phyloP scores from a whole-genome alignment of 805 yeast species.

The Candida silvicultrix region DNA sequence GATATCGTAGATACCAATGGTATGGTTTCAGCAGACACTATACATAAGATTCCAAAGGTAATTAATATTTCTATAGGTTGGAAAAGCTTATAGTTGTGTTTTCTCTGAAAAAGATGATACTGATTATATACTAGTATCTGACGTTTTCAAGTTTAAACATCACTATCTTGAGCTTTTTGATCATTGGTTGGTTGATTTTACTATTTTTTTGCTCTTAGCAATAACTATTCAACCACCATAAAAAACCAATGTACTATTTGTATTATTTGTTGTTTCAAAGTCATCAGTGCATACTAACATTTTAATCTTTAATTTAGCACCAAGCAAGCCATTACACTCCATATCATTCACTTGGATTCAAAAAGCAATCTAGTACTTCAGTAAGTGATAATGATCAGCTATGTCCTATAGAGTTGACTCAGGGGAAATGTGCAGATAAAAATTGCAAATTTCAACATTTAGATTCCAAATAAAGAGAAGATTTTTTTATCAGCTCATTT shows the following conservation, averaged over 20 bases:
- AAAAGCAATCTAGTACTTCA: not conserved
- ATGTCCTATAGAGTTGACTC: slow-evolving; percentile 19
- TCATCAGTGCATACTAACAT: slow-evolving; percentile 14
- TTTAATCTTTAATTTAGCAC: slow-evolving; percentile 7
- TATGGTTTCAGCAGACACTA: slow-evolving; percentile 8
- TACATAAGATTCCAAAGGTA: slow-evolving; percentile 22
- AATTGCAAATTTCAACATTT: slow-evolving; percentile 19
- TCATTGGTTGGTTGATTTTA: too few species aligned
- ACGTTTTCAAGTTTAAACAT: too few species aligned
- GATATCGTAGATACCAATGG: not conserved
- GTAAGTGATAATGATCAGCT: slow-evolving; percentile 6
- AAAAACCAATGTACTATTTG: too few species aligned
- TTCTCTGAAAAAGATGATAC: not conserved
- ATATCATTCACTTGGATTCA: slow-evolving; percentile 15
- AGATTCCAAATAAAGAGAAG: not conserved
- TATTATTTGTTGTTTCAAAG: too few species aligned
- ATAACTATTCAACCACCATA: too few species aligned
- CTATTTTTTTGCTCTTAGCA: too few species aligned
- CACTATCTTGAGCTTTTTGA: too few species aligned
- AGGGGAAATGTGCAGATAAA: slow-evolving; percentile 15
- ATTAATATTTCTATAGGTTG: slow-evolving; percentile 2
- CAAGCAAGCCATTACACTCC: slow-evolving; percentile 15
- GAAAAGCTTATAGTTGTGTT: not conserved
- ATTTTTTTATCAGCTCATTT: too few species aligned
- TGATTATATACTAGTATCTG: too few species aligned